Conservation (phyloP, 2,329 filamentous ascomycete species). For the Colletotrichum lentis region DNA sequence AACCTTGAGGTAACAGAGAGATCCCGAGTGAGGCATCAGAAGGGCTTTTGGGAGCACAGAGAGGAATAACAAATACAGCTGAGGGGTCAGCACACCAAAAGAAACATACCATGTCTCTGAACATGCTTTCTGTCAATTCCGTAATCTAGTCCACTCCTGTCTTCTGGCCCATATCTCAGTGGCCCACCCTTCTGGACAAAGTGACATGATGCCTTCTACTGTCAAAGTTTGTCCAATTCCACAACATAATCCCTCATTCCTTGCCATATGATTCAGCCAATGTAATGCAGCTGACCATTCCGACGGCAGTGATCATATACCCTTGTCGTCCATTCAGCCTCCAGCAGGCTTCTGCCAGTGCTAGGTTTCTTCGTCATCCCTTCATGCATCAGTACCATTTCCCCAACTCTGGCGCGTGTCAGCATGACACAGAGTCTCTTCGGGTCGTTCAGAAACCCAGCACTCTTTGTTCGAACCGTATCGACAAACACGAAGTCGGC, state of each 20-base stretch:
- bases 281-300: slow-evolving; percentile 11
- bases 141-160: background rate
- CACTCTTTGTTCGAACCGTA: slow-evolving; percentile 52
- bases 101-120: background rate
- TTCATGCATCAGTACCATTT: slow-evolving; percentile 56
- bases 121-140: background rate
- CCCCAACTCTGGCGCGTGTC: slow-evolving; percentile 55
- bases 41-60: too few relatives aligned
- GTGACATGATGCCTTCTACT: too few relatives aligned
- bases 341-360: background rate
- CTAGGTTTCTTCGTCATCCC: slow-evolving; percentile 44
- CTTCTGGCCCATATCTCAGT: background rate
- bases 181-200: background rate
- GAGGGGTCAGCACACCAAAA: too few relatives aligned
- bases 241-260: background rate
- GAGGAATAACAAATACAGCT: background rate
- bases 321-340: slow-evolving; percentile 30
- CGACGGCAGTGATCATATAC: slow-evolving; percentile 26
- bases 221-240: background rate
- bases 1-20: too few relatives aligned
- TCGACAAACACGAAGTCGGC: slow-evolving; percentile 59
- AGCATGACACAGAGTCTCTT: slow-evolving; percentile 57
- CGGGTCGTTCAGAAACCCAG: slow-evolving; percentile 54
- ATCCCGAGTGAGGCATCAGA: background rate
- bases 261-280: slow-evolving; percentile 1